These are phyloP conservation scores for Leccinum fallax DNA, from an alignment of 1,284 basidiomycete genomes.

Conservation along the genomic window DNA sequence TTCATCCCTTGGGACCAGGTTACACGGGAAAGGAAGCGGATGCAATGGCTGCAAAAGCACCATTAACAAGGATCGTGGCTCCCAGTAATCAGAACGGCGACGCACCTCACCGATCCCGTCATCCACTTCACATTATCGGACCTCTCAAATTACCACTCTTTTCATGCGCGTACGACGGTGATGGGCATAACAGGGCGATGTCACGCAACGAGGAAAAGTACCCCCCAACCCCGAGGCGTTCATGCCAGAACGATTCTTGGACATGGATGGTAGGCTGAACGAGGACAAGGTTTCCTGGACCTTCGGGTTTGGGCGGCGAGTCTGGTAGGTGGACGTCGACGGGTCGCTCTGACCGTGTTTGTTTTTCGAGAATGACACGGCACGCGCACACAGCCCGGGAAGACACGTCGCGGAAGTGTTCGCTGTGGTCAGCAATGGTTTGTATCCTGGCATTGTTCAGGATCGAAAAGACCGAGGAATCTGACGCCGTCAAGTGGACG, in stretches of 20 bases:
- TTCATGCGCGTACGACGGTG: neutral
- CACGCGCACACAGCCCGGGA: constrained; percentile 4
- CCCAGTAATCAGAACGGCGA: too few relatives aligned
- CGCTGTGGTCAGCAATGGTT: constrained; percentile 22
- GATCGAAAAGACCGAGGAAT: constrained; percentile 12
- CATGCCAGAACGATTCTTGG: neutral
- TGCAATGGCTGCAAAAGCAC: too few relatives aligned
- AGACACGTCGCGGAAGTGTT: constrained; percentile 22
- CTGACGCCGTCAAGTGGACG: neutral
- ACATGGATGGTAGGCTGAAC: constrained; percentile 15
- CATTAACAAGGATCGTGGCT: too few relatives aligned
- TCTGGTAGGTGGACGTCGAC: constrained; percentile 12
- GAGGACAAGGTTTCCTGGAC: constrained; percentile 10
- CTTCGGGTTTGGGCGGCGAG: constrained; percentile 6
- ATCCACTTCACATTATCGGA: too few relatives aligned
- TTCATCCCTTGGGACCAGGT: too few relatives aligned
- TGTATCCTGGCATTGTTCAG: constrained; percentile 4
- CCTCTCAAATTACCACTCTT: neutral
- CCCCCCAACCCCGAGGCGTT: neutral
- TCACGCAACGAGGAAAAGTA: constrained; percentile 4
- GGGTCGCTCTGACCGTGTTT: too few relatives aligned
- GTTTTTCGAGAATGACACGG: neutral
- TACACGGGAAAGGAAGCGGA: too few relatives aligned
- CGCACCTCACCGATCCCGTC: too few relatives aligned
- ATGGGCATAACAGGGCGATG: constrained; percentile 18